Percentiles rank a stretch among this genome's conserved stretches.
Evolutionary conservation across 2,329 filamentous ascomycete genomes (phyloP).

Genomic region (Sporothrix protearum): DNA sequence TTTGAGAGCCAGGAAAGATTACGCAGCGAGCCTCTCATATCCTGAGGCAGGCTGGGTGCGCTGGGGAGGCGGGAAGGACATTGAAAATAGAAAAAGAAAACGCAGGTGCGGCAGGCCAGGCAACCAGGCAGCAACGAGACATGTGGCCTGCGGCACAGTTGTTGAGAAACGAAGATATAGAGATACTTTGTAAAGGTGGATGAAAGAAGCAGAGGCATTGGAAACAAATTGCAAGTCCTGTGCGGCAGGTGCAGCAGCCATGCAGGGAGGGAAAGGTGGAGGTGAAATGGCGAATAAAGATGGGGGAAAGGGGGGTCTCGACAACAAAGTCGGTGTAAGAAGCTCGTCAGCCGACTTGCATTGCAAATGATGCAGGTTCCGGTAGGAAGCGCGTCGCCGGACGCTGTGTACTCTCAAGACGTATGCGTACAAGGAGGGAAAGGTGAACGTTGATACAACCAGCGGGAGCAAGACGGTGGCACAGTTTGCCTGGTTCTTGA

Average conservation of each 20-base stretch:
- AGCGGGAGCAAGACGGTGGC: background rate
- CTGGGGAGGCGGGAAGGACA: background rate
- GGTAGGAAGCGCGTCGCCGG: background rate
- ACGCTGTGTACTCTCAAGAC: background rate
- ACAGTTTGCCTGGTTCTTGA: background rate
- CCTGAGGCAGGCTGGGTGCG: background rate
- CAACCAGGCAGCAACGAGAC: conserved; percentile 11
- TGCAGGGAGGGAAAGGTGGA: background rate
- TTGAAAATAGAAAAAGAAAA: background rate
- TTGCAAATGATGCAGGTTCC: background rate
- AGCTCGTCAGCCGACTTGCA: conserved; percentile 14
- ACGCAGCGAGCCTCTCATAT: background rate
- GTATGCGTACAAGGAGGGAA: no score
- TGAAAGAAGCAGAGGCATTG: background rate
- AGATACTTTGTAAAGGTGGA: no score
- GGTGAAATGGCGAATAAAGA: background rate
- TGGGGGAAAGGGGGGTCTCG: background rate
- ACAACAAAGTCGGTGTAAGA: conserved; percentile 10
- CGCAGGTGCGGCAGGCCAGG: conserved; percentile 12
- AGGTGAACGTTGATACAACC: background rate
- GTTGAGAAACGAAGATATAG: background rate
- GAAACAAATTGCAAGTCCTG: conserved; percentile 7
- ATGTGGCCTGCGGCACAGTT: background rate
- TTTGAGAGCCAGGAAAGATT: background rate
- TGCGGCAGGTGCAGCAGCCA: background rate